Evolutionary conservation across 768 basidiomycete species (phyloP), one percentile per base, ranked within the genome.

Genomic region (Rhodotorula babjevae): DNA sequence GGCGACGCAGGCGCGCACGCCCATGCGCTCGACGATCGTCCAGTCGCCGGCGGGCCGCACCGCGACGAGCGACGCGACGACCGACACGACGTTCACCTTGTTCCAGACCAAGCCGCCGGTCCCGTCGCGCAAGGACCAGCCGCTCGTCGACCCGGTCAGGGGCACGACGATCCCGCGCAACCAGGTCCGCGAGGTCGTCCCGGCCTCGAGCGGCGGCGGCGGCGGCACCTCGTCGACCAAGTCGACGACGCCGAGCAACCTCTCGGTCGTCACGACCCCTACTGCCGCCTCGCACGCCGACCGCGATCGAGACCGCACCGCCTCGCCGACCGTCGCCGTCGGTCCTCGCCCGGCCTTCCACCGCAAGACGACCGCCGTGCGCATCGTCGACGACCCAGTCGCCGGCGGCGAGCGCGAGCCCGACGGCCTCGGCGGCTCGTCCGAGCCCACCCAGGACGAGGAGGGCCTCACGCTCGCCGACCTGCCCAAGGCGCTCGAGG

Each of bases 381-480:
- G 58, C 16, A 68, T 76, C 42, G 68, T 76, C 62, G 75, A 78
- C 60, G 77, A 78, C 46, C 61, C 61, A 44, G 18, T 23, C 63
- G 33, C 86, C 87, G 29, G 73, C 6, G 63, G 64, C 12, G 67
- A 44, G 25, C n/a, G n/a, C 60, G 60, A 61, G 29, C 42, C 25
- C n/a, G 60, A 46, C 7, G 60, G 60, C 18, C 83, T 56, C 87
- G 73, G 72, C 36, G 77, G 71, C 11, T 53, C 68, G 44, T 47
- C 42, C 55, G 76, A 75, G 63, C 77, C 72, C 25, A 69, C 67
- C 49, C 70, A 76, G 58, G 84, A 84, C 36, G 92, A 93, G 67
- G 91, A 94, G 68, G 89, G 89, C 10, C 88, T 98, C 77, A 95
- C 93, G 0, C 85, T 98, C 23, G 92, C 92, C 16, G 96, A 98